Base-by-base conservation (phyloP, 2,329 filamentous ascomycete species). In the Exophiala spinifera region DNA sequence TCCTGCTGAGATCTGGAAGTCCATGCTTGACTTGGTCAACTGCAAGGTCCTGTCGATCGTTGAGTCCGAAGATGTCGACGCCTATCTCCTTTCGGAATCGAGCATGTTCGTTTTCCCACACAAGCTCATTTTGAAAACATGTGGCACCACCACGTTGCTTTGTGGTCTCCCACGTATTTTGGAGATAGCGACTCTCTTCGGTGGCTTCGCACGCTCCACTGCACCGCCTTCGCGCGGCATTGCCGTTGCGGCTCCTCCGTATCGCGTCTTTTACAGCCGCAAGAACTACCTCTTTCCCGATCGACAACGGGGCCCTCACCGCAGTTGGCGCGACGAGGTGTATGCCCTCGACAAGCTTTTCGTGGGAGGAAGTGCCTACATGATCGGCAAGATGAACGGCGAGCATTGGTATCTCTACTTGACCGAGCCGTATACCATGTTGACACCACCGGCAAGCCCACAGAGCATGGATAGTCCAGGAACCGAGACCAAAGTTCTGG, bases 41-140 rank as follows among this genome's bases (percentile, higher is more conserved):
- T 99, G 94, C 85, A 94, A 99, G 77, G 91, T 99, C 51, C 80
- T 99, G 52, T 99, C 94, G 3, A 87, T 96, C 59, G 83, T 99
- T 61, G 86, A 92, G 69, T 96, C 92, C 20, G 91, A 96, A 61
- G 86, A 92, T 69, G 88, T 97, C 65, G 94, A 99, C 69, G 92
- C 94, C 62, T 99, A 99, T 70, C 84, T 99, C 5, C 81, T 99
- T 52, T 99, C 94, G 60, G 94, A 99, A 76, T 97, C 94, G 37
- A 97, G 94, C 87, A 96, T 99, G 91, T 99, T 99, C 70, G 90
- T 99, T 65, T 99, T 96, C 73, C 91, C 91, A n/a, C 94, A 99
- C 82, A 99, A 99, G 80, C 82, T 99, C 61, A 96, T 99, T 57
- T 79, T 99, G 63, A 99, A 99, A 83, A 99, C 94, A 6, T 99